These are phyloP conservation scores for Aspergillus tubingensis DNA, from an alignment of 2,329 filamentous ascomycete species.

Conservation along the genomic window DNA sequence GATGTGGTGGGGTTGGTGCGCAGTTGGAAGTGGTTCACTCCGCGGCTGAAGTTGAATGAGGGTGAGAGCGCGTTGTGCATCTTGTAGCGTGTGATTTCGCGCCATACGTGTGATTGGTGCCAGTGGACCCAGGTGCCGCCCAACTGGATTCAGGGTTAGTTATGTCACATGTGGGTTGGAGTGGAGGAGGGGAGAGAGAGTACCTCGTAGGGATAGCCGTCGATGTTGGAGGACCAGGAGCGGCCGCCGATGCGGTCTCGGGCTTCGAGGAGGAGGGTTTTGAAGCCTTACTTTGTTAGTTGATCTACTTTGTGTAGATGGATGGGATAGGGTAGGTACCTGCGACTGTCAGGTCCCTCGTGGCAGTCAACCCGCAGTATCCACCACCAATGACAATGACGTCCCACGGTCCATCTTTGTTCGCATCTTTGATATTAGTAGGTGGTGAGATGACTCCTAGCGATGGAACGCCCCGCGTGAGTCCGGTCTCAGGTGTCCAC, in stretches of 20 bases:
- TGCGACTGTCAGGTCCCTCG: conserved; percentile 27
- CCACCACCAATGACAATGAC: conserved; percentile 37
- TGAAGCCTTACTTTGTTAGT: conserved; percentile 18
- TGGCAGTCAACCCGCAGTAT: conserved; percentile 35
- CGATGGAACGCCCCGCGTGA: conserved; percentile 24
- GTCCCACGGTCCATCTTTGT: conserved; percentile 13
- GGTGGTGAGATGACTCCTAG: conserved; percentile 26
- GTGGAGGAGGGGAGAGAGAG: background rate
- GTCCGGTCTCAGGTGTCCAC: conserved; percentile 25
- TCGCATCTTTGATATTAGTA: conserved; percentile 13
- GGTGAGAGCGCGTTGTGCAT: conserved; percentile 45
- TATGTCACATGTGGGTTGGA: background rate
- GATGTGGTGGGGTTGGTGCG: conserved; percentile 31
- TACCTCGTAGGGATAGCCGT: conserved; percentile 46
- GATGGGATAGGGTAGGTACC: background rate
- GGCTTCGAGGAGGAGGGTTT: conserved; percentile 50
- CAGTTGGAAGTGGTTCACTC: conserved; percentile 48
- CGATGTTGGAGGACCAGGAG: conserved; percentile 50
- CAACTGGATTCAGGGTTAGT: conserved; percentile 30
- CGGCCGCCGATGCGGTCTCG: conserved; percentile 54
- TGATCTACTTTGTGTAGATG: background rate
- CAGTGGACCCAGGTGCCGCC: conserved; percentile 55
- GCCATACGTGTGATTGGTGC: conserved; percentile 47
- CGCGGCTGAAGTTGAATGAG: conserved; percentile 45
- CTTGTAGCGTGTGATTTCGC: conserved; percentile 51